Base-by-base conservation (phyloP, 768 basidiomycete genomes). In the Suillus paluster region DNA sequence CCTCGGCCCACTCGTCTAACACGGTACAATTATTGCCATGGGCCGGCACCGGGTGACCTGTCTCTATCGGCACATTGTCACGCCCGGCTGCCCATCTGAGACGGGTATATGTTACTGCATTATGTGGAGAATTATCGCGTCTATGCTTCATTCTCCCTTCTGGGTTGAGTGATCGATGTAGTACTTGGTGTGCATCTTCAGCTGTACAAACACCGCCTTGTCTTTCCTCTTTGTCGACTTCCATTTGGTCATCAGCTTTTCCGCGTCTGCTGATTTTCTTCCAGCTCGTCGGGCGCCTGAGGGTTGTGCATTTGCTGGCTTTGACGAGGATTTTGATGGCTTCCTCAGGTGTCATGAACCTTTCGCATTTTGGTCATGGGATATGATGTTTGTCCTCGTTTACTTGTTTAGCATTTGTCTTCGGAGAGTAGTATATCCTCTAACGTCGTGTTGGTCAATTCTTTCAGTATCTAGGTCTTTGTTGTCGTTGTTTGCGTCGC, bases 261-360 rank as follows among this genome's bases (percentile, higher is more conserved):
- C 74, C 67, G 64, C 83, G 78, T 58, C 80, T 69, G 41, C 74
- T 83, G 71, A 88, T 90, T 71, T 91, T 93, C 77, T 95, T 96
- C 86, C 91, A 90, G 36, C 86, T 75, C 57, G 90, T 89, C 0
- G 94, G 88, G 38, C 86, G 79, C 4, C 84, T 82, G 23, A 85
- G 68, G 27, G 90, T 85, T 0, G 94, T 95, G 57, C 88, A 90
- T 76, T 98, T 98, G 65, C 86, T 89, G 23, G 86, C 82, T 68
- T 89, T 89, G 64, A 98, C 81, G 11, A 78, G 73, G 60, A 98
- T 83, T 68, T 88, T 86, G 42, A 97, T 76, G 2, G 92, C 87
- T 68, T 94, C 87, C n/a, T 86, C 86, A 5, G 84, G 75, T 33
- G 36, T 30, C 42, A 34, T 27, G 21, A 36, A 52, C 30, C 30